These are phyloP conservation scores for Penicillium silybi DNA, from an alignment of 495 filamentous ascomycete species.

Conservation along the genomic window DNA sequence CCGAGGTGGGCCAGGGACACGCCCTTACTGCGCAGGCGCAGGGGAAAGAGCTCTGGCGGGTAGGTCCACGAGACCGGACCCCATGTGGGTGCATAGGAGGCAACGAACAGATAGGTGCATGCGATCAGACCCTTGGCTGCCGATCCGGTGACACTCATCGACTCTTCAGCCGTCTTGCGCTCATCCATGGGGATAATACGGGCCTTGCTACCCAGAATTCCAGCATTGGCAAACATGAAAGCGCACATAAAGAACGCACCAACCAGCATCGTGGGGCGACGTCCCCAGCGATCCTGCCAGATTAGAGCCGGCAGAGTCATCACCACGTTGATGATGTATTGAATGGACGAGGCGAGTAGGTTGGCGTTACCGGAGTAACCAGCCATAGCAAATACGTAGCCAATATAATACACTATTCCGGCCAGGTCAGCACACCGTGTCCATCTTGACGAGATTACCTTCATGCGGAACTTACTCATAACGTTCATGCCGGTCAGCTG, in stretches of 20 bases:
- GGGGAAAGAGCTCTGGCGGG: conserved; percentile 55
- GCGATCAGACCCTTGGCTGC: conserved; percentile 42
- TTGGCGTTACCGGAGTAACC: conserved; percentile 45
- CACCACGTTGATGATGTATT: conserved; percentile 52
- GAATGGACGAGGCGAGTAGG: conserved; percentile 58
- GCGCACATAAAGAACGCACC: conserved; percentile 59
- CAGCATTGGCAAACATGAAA: conserved; percentile 60
- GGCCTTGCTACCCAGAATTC: conserved; percentile 42
- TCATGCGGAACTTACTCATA: conserved; percentile 44
- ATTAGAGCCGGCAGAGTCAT: conserved; percentile 46
- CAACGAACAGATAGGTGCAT: conserved; percentile 60
- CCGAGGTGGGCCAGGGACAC: conserved; percentile 57
- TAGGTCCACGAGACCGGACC: conserved; percentile 50
- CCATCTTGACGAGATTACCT: too few relatives aligned
- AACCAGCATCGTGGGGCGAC: conserved; percentile 52
- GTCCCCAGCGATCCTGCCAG: conserved; percentile 51
- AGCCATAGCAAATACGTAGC: conserved; percentile 62
- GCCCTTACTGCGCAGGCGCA: conserved; percentile 53
- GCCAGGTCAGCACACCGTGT: neutral
- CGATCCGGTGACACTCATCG: conserved; percentile 17
- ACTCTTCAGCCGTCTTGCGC: conserved; percentile 5
- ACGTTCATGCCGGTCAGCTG: conserved; percentile 76
- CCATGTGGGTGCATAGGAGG: conserved; percentile 49
- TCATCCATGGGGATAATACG: neutral
- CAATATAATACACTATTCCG: conserved; percentile 34